Base-by-base conservation (phyloP, 148 eudicot species). In the Vaccinium darrowii region DNA sequence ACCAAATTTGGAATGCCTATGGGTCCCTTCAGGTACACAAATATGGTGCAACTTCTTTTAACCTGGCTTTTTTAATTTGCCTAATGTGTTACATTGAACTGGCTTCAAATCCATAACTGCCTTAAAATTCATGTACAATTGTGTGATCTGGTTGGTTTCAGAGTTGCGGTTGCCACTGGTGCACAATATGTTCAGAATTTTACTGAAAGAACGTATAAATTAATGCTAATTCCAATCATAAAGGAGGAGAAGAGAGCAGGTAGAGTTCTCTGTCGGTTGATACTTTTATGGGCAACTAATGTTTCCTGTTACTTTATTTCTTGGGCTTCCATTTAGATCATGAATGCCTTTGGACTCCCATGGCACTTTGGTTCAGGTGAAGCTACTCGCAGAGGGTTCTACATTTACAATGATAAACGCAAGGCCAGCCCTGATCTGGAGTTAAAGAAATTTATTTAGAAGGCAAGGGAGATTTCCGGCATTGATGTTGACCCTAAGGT, bases 191-290 rank as follows among this genome's bases (percentile, higher is more conserved):
- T 96, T 81, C 84, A 91, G 86, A 93, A 93, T 88, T 94, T 94
- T 85, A 91, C 96, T 0, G 98, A 94, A 75, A 93, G 98, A 86
- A 90, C 94, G 27, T 96, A 94, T 80, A 94, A 88, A 83, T 96
- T 98, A 23, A 91, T 92, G 95, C 81, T 96, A 69, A 90, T 96
- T 57, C 98, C 98, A 56, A 92, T 96, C 60, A 84, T 96, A 97
- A 94, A 92, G 88, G 98, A 96, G 91, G 98, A 94, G 86, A 94
- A 96, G 86, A 94, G 98, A 89, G 93, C 94, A 58, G 98, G 98
- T 94, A 89, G 21, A 76, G 53, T 83, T 72, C 11, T 84, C 30
- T 3, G 8, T 83, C 15, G 7, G 49, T 72, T 80, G 47, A 33
- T 53, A 84, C 8, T 36, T 33, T 15, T 2, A 1, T 58, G 43